Conservation (phyloP, 306 rosid species). For the Corylus heterophylla region DNA sequence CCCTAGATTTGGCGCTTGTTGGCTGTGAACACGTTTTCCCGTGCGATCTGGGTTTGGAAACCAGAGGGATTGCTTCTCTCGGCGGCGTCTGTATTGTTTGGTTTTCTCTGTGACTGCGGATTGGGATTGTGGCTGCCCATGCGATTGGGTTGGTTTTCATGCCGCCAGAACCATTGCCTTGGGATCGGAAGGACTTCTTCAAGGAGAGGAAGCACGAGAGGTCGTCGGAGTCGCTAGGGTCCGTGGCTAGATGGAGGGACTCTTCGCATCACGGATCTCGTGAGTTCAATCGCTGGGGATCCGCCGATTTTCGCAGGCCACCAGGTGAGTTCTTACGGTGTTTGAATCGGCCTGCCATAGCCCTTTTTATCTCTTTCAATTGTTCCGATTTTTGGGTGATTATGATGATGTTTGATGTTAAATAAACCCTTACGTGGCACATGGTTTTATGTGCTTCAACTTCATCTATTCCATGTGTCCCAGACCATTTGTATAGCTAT, state of each 20-base stretch:
- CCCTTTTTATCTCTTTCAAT: neutral
- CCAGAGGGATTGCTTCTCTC: conserved; percentile 11
- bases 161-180: conserved; percentile 99
- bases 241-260: conserved; percentile 91
- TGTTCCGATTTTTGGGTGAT: neutral
- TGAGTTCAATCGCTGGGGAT: conserved; percentile 77
- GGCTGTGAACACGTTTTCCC: conserved; percentile 13
- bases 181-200: conserved; percentile 96
- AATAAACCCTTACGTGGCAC: neutral
- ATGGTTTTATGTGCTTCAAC: no score
- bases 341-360: neutral
- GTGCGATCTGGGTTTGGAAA: conserved; percentile 31
- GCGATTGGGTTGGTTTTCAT: conserved; percentile 81
- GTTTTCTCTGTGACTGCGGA: conserved; percentile 21
- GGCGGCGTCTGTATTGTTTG: neutral
- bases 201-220: conserved; percentile 99
- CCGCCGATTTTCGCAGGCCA: conserved; percentile 80
- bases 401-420: neutral
- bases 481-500: no score
- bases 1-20: conserved; percentile 38
- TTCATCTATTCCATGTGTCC: no score
- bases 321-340: conserved; percentile 48
- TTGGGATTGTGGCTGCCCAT: conserved; percentile 61
- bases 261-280: conserved; percentile 73
- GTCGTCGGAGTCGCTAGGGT: conserved; percentile 76